A percentile compares a stretch with the other conserved stretches of the same genome.
Evolutionary conservation across 306 rosid species (phyloP).

Genomic region (Ochetophila trinervis): DNA sequence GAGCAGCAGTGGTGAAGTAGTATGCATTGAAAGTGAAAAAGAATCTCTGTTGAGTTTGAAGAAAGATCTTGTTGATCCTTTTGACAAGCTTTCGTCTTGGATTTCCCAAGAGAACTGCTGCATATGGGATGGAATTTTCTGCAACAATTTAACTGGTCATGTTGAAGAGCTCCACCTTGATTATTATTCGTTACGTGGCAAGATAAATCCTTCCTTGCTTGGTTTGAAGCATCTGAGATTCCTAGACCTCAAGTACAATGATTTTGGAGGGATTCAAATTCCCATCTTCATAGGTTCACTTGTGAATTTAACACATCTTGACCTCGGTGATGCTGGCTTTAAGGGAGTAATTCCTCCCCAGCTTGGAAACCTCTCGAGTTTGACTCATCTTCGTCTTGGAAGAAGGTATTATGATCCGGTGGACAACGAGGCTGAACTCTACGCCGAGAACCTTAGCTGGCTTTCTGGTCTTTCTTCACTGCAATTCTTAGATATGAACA

Average conservation of each 20-base stretch:
- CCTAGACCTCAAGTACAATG: no score
- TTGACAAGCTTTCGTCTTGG: not conserved
- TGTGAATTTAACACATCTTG: not conserved
- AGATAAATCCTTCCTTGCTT: no score
- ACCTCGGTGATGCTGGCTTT: not conserved
- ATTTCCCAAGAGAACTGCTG: not conserved
- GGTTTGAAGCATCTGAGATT: no score
- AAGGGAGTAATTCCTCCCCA: slow-evolving; percentile 7
- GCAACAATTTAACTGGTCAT: no score
- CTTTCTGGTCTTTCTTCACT: slow-evolving; percentile 7
- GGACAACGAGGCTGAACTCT: no score
- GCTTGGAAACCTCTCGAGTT: slow-evolving; percentile 20
- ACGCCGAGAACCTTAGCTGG: slow-evolving; percentile 3
- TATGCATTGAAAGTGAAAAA: not conserved
- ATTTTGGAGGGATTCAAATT: no score
- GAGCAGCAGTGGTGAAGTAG: not conserved
- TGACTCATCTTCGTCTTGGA: not conserved
- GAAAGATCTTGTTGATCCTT: not conserved
- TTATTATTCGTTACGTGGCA: no score
- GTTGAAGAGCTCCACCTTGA: no score
- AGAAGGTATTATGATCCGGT: not conserved
- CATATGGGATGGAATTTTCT: no score
- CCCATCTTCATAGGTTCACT: slow-evolving; percentile 3
- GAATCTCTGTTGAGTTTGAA: not conserved
- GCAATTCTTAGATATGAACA: not conserved